phyloP scores from a whole-genome alignment of 768 basidiomycete species.

The Suillus clintonianus region DNA sequence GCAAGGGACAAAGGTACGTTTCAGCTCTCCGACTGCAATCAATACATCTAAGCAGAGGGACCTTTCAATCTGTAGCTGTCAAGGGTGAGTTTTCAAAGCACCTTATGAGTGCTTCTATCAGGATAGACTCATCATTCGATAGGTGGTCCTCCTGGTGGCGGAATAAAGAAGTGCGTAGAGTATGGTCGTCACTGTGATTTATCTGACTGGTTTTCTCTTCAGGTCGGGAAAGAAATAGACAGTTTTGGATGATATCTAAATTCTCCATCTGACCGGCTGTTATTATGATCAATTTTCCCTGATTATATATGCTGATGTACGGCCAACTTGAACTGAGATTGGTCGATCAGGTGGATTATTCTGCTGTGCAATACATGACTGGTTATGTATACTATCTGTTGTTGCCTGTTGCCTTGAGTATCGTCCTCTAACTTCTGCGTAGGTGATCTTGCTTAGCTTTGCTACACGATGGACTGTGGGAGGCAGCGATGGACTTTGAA shows the following conservation, averaged over 20 bases:
- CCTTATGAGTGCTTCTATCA: conserved; percentile 10
- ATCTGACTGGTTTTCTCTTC: conserved; percentile 11
- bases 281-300: background rate
- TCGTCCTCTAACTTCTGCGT: too few species aligned
- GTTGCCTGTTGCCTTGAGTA: too few species aligned
- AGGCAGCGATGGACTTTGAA: too few species aligned
- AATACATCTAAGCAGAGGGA: background rate
- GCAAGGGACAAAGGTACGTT: conserved; percentile 70
- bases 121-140: conserved; percentile 3
- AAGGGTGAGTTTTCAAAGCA: conserved; percentile 27
- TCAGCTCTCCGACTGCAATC: background rate
- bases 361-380: too few species aligned
- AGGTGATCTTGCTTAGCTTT: too few species aligned
- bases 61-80: conserved; percentile 20
- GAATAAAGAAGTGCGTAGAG: conserved; percentile 82
- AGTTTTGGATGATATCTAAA: background rate
- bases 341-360: too few species aligned
- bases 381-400: too few species aligned
- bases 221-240: conserved; percentile 75
- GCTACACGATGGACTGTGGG: too few species aligned
- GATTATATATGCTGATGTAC: too few species aligned
- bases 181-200: conserved; percentile 1
- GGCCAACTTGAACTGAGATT: too few species aligned
- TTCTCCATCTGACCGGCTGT: background rate
- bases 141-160: conserved; percentile 72